Conservation (phyloP, 306 rosid genomes). For the Crataegus laevigata region DNA sequence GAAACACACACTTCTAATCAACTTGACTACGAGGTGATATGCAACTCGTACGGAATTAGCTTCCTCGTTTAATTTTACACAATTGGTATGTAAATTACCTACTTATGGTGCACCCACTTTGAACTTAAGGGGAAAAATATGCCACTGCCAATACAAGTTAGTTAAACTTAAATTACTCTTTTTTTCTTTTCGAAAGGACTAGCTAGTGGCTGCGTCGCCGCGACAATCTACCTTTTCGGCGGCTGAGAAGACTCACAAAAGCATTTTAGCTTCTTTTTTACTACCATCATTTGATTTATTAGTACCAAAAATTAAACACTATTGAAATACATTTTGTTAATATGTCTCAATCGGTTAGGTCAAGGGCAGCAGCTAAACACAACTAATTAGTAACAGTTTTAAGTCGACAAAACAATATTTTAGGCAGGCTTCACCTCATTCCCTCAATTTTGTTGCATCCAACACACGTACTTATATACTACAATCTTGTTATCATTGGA, state of each 20-base stretch:
- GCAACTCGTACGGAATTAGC: no score
- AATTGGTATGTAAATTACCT: no score
- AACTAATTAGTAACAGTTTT: neutral
- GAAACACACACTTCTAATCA: no score
- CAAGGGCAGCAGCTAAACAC: neutral
- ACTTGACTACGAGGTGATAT: no score
- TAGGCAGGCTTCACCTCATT: neutral
- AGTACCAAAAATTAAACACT: neutral
- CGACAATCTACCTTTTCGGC: no score
- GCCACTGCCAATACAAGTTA: neutral
- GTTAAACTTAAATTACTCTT: neutral
- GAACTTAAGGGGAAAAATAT: neutral
- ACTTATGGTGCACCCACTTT: no score
- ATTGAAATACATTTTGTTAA: neutral
- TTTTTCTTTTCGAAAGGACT: no score
- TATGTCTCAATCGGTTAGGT: neutral
- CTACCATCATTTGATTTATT: no score
- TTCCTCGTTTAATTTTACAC: no score
- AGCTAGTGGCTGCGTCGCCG: no score
- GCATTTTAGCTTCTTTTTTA: no score
- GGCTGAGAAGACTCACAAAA: no score
- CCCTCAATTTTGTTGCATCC: neutral
- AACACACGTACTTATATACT: neutral
- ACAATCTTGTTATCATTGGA: neutral
- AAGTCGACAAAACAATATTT: neutral